Base-by-base conservation (phyloP, 352 stramenopile genomes). In the Globisporangium rhizosaccharum region DNA sequence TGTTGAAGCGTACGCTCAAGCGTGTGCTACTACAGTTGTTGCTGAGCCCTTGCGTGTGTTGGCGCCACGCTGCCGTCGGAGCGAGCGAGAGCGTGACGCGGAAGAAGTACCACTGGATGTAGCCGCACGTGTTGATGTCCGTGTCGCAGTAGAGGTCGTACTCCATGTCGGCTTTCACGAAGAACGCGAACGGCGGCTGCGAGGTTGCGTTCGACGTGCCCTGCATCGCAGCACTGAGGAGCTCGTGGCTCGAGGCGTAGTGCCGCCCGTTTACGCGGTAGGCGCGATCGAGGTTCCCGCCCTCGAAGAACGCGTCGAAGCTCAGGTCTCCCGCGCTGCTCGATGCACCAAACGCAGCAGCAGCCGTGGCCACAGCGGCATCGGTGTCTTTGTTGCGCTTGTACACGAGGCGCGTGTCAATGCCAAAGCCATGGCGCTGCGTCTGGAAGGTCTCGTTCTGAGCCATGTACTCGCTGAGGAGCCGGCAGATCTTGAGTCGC, bases 81-180 rank as follows among this genome's bases (percentile, higher is more conserved):
- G 60, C 28, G 2, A 28, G 4, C 1, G 72, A 66, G 20, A 83
- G 28, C 0, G 53, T 69, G 0, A 78, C 75, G 11, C 75, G 70
- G 62, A 96, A 97, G 55, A 94, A 96, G 60, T 92, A 97, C 87
- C 88, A 97, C 68, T 96, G 88, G 54, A 94, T 82, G 60, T 95
- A 82, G 18, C 82, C 82, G 33, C 85, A 72, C 3, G 82, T 90
- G 55, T 79, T 81, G 6, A 88, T 51, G 66, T 92, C 82, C 9
- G 64, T 79, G 56, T 90, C 78, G 61, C 78, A 87, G 44, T 85
- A 89, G 39, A 90, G 63, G 59, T 92, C 82, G 65, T 88, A 90
- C 59, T 92, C 82, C 25, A 70, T 62, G 51, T 89, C 76, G 18
- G 63, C 68, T 36, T 82, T 76, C 47, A 72, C 71, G 36, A 87